A percentile compares a stretch with the other conserved stretches of the same genome.
These are phyloP conservation scores for Blastocystis hominis DNA, from an alignment of 352 stramenopile genomes.

Conservation along the genomic window DNA sequence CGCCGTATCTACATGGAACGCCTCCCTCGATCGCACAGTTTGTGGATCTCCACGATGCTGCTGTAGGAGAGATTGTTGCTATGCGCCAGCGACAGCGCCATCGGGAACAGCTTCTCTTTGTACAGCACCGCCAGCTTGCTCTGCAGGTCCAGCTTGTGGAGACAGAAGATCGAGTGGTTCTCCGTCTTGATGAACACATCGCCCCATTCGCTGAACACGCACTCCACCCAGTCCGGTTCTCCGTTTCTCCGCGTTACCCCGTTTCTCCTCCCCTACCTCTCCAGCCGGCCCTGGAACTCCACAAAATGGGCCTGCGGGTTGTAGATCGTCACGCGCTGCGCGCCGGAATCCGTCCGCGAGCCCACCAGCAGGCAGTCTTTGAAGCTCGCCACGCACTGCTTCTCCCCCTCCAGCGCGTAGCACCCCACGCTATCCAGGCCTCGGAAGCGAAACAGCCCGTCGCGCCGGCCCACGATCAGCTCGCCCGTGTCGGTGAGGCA, in stretches of 20 bases:
- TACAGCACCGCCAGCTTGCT: slow-evolving; percentile 91
- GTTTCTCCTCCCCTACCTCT: not conserved
- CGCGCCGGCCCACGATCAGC: not conserved
- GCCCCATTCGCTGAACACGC: slow-evolving; percentile 35
- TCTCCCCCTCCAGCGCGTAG: not conserved
- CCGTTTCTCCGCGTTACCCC: not conserved
- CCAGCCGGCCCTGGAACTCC: not conserved
- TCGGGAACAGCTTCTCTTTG: slow-evolving; percentile 88
- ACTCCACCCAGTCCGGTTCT: not conserved
- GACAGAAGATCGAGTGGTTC: slow-evolving; percentile 71
- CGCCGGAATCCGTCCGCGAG: not conserved
- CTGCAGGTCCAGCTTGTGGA: slow-evolving; percentile 83
- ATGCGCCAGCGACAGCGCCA: slow-evolving; percentile 88
- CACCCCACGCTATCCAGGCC: not conserved
- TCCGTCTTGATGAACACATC: slow-evolving; percentile 55
- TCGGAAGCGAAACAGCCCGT: not conserved
- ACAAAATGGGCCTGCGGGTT: slow-evolving; percentile 31
- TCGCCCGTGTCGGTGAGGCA: slow-evolving; percentile 2
- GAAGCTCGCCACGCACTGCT: not conserved
- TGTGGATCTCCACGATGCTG: slow-evolving; percentile 83
- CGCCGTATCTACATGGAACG: slow-evolving; percentile 71
- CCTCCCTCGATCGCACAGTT: slow-evolving; percentile 54
- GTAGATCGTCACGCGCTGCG: not conserved
- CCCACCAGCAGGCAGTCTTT: slow-evolving; percentile 22
- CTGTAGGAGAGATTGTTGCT: slow-evolving; percentile 80